Percentiles rank a stretch among this genome's conserved stretches.
Evolutionary conservation across 2,329 filamentous ascomycete genomes (phyloP).

Genomic region (Didymella glomerata): DNA sequence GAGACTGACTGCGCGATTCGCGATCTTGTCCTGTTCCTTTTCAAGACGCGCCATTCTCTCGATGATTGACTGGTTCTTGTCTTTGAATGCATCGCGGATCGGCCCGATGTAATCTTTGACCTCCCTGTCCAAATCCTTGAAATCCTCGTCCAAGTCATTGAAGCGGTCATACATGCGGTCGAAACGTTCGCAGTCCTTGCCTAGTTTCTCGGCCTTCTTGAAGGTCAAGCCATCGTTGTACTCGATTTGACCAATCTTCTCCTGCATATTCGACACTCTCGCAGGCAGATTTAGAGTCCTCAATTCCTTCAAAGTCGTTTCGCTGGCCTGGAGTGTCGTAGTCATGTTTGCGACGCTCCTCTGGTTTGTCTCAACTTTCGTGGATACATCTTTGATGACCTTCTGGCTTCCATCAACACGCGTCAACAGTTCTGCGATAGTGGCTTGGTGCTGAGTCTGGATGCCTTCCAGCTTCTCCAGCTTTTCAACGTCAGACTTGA

Average conservation of each 20-base stretch:
- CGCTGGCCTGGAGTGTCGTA: background rate
- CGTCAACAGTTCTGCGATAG: background rate
- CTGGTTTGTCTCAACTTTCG: background rate
- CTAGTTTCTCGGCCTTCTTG: background rate
- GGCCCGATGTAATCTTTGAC: background rate
- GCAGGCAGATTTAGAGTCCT: background rate
- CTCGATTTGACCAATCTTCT: background rate
- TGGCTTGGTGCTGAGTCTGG: background rate
- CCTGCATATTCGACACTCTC: constrained; percentile 7
- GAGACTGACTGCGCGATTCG: background rate
- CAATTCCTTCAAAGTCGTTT: background rate
- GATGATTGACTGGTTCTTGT: background rate
- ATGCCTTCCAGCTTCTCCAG: background rate
- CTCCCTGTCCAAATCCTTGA: background rate
- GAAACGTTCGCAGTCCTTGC: no score
- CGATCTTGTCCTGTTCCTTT: background rate
- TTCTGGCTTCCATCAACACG: background rate
- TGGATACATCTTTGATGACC: background rate
- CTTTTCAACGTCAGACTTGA: background rate
- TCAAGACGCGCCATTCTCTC: background rate
- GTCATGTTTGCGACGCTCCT: background rate
- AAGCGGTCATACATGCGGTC: no score
- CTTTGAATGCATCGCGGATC: background rate
- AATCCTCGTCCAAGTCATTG: no score
- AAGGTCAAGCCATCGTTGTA: background rate